Base-by-base conservation (phyloP, 2,329 filamentous ascomycete species). In the Thielaviopsis cerberus region DNA sequence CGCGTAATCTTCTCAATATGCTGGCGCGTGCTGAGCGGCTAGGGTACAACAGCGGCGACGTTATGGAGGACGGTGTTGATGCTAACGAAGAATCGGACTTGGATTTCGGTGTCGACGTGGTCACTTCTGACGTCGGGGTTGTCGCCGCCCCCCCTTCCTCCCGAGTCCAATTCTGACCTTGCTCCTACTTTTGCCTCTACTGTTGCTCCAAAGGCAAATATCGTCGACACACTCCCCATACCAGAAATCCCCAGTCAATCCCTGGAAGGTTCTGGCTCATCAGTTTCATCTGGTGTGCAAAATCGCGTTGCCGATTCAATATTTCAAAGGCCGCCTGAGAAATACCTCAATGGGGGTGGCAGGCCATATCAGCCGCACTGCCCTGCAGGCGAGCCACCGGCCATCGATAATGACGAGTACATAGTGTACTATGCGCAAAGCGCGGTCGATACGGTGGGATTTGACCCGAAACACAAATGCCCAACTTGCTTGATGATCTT, bases 11-110 rank as follows among this genome's bases (percentile, higher is more conserved):
- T 2, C 74, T 81, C 57, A 80, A 80, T 59, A 75, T 77, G 15
- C 70, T 81, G 22, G 78, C 78, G 1, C 70, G 73, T 37, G 77
- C 78, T 1, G 76, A 79, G 63, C 75, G 79, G 1, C 71, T 81
- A 0, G 79, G 79, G 1, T 81, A 81, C 58, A 61, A 53, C 3
- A 26, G 53, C 23, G 56, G 30, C 8, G 59, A 61, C 51, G 53
- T 61, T 7, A 27, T 61, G 11, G 59, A 61, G 10, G 56, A 57
- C n/a, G 68, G 70, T 0, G 67, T 69, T 30, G 78, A 81, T 57
- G 69, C 77, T 2, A 67, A 78, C 13, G 71, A 74, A 30, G 72
- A 75, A 54, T 67, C 61, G 45, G 54, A 55, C 48, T 26, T 58
- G 41, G 55, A 61, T 26, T 26, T 58, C 52, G 55, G 41, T 3